phyloP scores from a whole-genome alignment of 2,329 filamentous ascomycete genomes.

The Phialocephala sp. region DNA sequence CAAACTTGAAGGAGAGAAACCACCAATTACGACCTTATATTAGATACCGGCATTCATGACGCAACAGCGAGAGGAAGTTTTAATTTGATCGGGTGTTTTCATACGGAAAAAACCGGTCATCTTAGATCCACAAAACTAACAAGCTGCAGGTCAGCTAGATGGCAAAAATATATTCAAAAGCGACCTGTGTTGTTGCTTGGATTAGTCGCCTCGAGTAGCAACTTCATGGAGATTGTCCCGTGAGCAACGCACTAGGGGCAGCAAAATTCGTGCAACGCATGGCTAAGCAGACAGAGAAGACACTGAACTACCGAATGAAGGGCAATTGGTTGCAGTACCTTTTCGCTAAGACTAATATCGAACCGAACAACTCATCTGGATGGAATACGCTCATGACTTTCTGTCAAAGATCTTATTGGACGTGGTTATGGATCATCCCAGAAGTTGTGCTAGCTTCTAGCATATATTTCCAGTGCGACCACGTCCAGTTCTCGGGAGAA shows the following conservation, averaged over 20 bases:
- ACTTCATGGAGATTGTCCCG: too few relatives aligned
- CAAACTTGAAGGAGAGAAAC: not conserved
- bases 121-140: not conserved
- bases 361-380: not conserved
- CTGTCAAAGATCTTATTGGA: slow-evolving; percentile 7
- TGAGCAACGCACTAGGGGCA: not conserved
- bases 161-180: not conserved
- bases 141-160: not conserved
- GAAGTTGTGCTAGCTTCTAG: slow-evolving; percentile 2
- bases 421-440: slow-evolving; percentile 4
- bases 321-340: not conserved
- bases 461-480: not conserved
- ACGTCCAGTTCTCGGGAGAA: not conserved
- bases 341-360: not conserved
- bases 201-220: not conserved
- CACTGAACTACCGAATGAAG: not conserved
- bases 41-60: not conserved
- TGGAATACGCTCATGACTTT: not conserved
- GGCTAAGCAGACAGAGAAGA: not conserved
- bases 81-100: not conserved
- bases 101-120: not conserved
- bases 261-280: not conserved
- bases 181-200: not conserved
- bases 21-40: not conserved
- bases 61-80: not conserved